Percentiles rank a stretch among this genome's conserved stretches.
Evolutionary conservation across 345 rosid species (phyloP).

Genomic region (Pelargonium nanum): DNA sequence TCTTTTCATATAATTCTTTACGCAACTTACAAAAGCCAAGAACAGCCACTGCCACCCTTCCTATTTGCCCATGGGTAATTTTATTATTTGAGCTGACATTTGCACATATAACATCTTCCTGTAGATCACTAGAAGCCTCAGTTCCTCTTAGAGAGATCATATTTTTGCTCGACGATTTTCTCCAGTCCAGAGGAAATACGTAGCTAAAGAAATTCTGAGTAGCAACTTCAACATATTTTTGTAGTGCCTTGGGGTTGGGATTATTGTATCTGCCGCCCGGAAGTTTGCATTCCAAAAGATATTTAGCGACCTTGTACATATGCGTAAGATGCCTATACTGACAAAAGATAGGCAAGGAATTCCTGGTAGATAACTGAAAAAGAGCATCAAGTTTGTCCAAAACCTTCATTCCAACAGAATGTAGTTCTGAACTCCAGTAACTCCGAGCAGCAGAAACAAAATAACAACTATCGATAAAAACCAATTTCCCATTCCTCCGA

Average conservation of each 20-base stretch:
- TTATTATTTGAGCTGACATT: background rate
- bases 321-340: slow-evolving; percentile 14
- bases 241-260: slow-evolving; percentile 2
- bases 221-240: slow-evolving; percentile 12
- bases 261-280: background rate
- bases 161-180: slow-evolving; percentile 15
- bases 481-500: slow-evolving; percentile 9
- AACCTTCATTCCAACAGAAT: slow-evolving; percentile 27
- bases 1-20: slow-evolving; percentile 3
- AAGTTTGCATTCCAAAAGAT: slow-evolving; percentile 16
- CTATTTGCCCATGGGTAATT: slow-evolving; percentile 29
- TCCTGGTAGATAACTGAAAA: slow-evolving; percentile 1
- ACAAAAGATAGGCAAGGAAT: slow-evolving; percentile 15
- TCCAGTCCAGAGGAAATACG: slow-evolving; percentile 31
- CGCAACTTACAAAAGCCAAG: slow-evolving; percentile 28
- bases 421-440: slow-evolving; percentile 31
- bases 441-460: slow-evolving; percentile 22
- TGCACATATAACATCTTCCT: slow-evolving; percentile 14
- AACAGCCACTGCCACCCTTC: slow-evolving; percentile 23
- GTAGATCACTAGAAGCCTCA: slow-evolving; percentile 12
- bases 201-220: slow-evolving; percentile 5
- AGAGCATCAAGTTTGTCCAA: slow-evolving; percentile 22
- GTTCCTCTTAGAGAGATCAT: slow-evolving; percentile 27
- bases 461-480: slow-evolving; percentile 13
- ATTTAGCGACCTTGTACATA: slow-evolving; percentile 25